Evolutionary conservation across 1,284 basidiomycete genomes (phyloP).

Genomic region (Omphalotus olearius): DNA sequence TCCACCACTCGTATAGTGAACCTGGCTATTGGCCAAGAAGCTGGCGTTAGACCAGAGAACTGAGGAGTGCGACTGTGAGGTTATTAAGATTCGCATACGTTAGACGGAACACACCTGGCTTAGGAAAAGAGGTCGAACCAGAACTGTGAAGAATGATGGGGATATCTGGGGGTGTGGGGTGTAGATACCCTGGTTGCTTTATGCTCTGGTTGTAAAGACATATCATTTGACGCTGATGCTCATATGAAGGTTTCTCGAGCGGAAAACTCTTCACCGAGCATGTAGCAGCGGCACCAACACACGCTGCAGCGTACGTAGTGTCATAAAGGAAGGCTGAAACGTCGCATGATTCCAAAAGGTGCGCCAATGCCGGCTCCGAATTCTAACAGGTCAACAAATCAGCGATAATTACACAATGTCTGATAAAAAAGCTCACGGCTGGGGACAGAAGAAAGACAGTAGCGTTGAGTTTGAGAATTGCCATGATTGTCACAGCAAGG

Average conservation of each 20-base stretch:
- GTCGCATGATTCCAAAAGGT: slow-evolving; percentile 1
- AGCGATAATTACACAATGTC: neutral
- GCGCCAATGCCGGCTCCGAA: neutral
- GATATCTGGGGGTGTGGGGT: slow-evolving; percentile 6
- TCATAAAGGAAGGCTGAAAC: slow-evolving; percentile 2
- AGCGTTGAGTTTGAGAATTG: slow-evolving; percentile 12
- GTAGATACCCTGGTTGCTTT: neutral
- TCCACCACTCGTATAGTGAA: slow-evolving; percentile 13
- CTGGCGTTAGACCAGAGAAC: slow-evolving; percentile 12
- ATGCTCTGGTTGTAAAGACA: neutral
- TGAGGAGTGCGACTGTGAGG: neutral
- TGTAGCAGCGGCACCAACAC: neutral
- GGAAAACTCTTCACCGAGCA: neutral
- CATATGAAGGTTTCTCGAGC: slow-evolving; percentile 1
- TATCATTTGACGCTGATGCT: neutral
- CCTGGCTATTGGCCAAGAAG: slow-evolving; percentile 15
- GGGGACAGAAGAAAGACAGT: slow-evolving; percentile 13
- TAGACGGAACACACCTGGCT: slow-evolving; percentile 9
- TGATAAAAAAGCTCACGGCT: slow-evolving; percentile 4
- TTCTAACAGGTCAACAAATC: neutral
- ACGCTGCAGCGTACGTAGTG: neutral
- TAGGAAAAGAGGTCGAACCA: slow-evolving; percentile 16
- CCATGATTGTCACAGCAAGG: slow-evolving; percentile 12
- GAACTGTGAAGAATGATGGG: slow-evolving; percentile 17
- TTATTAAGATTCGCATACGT: no score